Percentiles rank a stretch among this genome's conserved stretches.
These are phyloP conservation scores for Globisporangium acanthophoron DNA, from an alignment of 352 stramenopile species.

Conservation along the genomic window DNA sequence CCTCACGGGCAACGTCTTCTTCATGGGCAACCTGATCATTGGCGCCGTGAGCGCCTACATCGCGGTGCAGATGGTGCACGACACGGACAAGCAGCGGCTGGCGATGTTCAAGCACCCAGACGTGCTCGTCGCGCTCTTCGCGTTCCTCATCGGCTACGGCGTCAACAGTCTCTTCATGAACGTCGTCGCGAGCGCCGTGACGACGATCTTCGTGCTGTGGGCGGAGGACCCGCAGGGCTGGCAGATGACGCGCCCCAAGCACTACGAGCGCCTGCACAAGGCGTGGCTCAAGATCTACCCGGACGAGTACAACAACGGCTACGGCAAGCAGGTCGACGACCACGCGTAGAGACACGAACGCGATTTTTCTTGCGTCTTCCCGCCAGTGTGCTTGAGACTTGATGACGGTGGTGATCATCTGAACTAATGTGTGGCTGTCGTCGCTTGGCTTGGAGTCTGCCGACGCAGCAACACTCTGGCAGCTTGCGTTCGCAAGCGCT, in stretches of 20 bases:
- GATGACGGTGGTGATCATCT: not conserved
- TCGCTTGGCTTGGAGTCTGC: not conserved
- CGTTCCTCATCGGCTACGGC: conserved; percentile 67
- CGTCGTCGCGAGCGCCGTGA: conserved; percentile 68
- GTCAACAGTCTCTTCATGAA: conserved; percentile 76
- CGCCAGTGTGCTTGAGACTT: not conserved
- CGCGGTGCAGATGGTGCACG: conserved; percentile 41
- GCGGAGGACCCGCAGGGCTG: conserved; percentile 73
- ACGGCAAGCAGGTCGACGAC: conserved; percentile 50
- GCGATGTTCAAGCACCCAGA: conserved; percentile 65
- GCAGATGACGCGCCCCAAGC: conserved; percentile 64
- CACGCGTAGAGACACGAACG: conserved; percentile 5
- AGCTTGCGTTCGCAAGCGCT: not conserved
- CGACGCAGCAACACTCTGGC: not conserved
- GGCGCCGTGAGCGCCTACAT: conserved; percentile 64
- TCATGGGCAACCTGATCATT: conserved; percentile 74
- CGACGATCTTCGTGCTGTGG: conserved; percentile 82
- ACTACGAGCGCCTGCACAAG: conserved; percentile 65
- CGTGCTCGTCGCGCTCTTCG: conserved; percentile 60
- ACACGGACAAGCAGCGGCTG: conserved; percentile 41
- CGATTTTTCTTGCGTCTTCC: not conserved
- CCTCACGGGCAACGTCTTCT: conserved; percentile 82
- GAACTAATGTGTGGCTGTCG: not conserved
- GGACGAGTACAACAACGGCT: conserved; percentile 80
- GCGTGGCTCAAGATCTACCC: conserved; percentile 81